Conservation (phyloP, 2,329 filamentous ascomycete genomes). For the Pyrenochaeta sp. region DNA sequence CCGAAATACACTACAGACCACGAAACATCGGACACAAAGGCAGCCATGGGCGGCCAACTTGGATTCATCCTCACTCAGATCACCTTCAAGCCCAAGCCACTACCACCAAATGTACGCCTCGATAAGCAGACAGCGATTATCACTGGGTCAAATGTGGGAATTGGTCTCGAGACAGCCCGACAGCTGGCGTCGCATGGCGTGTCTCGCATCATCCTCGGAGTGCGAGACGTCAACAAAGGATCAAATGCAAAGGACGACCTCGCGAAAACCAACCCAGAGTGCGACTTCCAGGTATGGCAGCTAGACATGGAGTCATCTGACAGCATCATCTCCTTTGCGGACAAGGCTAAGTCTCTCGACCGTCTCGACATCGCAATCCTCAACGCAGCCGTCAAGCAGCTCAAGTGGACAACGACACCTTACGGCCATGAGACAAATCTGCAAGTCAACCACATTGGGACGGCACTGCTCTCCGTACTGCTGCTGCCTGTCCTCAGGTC, state of each 20-base stretch:
- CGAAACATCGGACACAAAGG: background rate
- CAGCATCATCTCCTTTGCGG: constrained; percentile 55
- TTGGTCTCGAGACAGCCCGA: constrained; percentile 60
- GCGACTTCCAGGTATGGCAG: constrained; percentile 54
- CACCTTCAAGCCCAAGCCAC: constrained; percentile 22
- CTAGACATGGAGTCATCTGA: constrained; percentile 58
- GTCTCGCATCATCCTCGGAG: constrained; percentile 56
- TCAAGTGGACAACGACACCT: constrained; percentile 45
- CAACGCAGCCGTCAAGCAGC: constrained; percentile 48
- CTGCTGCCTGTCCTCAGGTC: constrained; percentile 54
- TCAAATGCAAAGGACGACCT: constrained; percentile 53
- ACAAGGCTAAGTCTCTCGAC: constrained; percentile 46
- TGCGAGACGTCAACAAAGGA: constrained; percentile 55
- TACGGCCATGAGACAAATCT: constrained; percentile 59
- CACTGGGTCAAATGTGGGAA: constrained; percentile 59
- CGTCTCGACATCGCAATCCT: constrained; percentile 57
- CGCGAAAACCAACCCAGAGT: constrained; percentile 40
- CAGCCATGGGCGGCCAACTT: constrained; percentile 20
- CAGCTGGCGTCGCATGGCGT: constrained; percentile 57
- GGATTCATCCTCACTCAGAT: constrained; percentile 21
- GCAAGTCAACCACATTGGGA: constrained; percentile 29
- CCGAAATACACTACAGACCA: background rate
- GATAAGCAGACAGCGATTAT: constrained; percentile 58
- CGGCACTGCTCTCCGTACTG: constrained; percentile 19
- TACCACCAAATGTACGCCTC: constrained; percentile 27